Evolutionary conservation across 129 eudicot genomes (phyloP).

Genomic region (Helichrysum umbraculigerum): DNA sequence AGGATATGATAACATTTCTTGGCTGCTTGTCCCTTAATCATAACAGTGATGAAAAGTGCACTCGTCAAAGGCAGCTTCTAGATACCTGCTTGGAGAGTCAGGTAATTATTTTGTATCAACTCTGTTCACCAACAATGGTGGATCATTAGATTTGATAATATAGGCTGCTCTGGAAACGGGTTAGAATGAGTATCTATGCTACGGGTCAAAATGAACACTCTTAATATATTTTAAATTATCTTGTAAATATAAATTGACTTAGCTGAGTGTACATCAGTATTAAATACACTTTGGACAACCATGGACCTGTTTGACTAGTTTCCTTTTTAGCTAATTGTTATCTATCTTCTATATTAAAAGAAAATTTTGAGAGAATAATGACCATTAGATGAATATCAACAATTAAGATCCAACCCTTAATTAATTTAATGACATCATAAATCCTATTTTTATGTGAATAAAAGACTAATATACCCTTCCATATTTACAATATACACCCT

Average conservation of each 20-base stretch:
- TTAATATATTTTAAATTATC: no score
- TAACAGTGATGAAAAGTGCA: slow-evolving; percentile 33
- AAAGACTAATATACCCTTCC: no score
- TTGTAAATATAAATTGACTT: not conserved
- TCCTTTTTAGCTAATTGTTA: not conserved
- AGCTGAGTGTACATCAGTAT: not conserved
- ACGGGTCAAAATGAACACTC: not conserved
- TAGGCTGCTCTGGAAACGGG: not conserved
- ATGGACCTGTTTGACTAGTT: not conserved
- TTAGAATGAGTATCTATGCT: not conserved
- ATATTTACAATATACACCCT: no score
- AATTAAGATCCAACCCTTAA: no score
- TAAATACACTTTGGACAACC: not conserved
- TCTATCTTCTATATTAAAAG: no score
- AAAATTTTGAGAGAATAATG: no score
- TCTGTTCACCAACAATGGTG: not conserved
- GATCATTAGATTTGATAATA: not conserved
- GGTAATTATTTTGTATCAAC: slow-evolving; percentile 12
- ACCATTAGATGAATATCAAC: no score
- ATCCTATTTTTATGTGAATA: no score
- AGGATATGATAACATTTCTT: slow-evolving; percentile 39
- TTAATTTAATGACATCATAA: no score
- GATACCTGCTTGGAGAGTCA: slow-evolving; percentile 37
- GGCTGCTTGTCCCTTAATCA: slow-evolving; percentile 45
- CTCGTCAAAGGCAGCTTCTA: slow-evolving; percentile 32